Conservation (phyloP, 108 stramenopile species). For the Stephanodiscus minutulus region DNA sequence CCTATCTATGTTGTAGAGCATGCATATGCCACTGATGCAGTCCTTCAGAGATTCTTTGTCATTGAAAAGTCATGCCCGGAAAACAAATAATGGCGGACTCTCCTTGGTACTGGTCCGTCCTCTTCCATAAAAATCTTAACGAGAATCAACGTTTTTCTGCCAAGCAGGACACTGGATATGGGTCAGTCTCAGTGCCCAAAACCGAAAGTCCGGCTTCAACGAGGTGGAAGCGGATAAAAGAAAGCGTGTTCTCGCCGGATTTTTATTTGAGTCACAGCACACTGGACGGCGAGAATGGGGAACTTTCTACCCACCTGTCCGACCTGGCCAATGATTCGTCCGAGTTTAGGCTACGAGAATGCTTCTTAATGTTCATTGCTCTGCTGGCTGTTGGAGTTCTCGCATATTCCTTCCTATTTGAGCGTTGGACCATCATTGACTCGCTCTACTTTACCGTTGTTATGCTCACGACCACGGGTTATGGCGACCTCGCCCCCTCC, state of each 20-base stretch:
- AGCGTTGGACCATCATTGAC: conserved; percentile 61
- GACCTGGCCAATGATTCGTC: conserved; percentile 18
- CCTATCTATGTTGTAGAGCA: too few species aligned
- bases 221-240: conserved; percentile 49
- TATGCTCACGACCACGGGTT: conserved; percentile 46
- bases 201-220: background rate
- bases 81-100: background rate
- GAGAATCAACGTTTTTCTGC: background rate
- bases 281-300: background rate
- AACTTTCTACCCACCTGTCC: conserved; percentile 12
- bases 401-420: conserved; percentile 55
- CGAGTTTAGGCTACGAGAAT: conserved; percentile 48
- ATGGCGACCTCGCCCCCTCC: conserved; percentile 35
- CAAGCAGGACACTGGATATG: background rate
- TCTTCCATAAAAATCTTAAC: conserved; percentile 20
- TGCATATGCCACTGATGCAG: too few species aligned
- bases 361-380: conserved; percentile 39
- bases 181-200: background rate
- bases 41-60: too few species aligned
- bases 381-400: conserved; percentile 56
- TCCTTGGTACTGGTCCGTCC: conserved; percentile 24
- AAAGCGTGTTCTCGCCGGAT: conserved; percentile 52
- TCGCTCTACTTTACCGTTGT: conserved; percentile 66
- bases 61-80: background rate
- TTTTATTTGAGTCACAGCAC: conserved; percentile 33